Evolutionary conservation across 2,329 filamentous ascomycete genomes (phyloP).

Genomic region (Volutella citrinella): DNA sequence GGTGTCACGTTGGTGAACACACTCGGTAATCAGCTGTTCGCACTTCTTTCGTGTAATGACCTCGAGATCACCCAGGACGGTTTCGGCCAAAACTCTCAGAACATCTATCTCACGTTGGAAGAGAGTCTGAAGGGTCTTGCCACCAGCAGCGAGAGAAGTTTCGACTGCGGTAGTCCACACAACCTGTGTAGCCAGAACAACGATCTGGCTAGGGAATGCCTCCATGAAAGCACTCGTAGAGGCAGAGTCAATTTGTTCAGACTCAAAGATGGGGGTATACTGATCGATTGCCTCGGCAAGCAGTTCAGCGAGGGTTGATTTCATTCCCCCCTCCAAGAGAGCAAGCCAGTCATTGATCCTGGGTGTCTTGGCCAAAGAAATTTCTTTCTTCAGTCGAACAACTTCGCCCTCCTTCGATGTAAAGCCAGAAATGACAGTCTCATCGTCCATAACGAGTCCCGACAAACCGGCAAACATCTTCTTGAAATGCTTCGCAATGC

Average conservation of each 20-base stretch:
- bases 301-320: slow-evolving; percentile 85
- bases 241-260: slow-evolving; percentile 64
- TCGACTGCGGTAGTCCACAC: slow-evolving; percentile 92
- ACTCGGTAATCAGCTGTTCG: slow-evolving; percentile 97
- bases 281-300: slow-evolving; percentile 81
- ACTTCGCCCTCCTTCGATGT: slow-evolving; percentile 94
- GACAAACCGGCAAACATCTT: slow-evolving; percentile 99
- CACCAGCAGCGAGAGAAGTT: slow-evolving; percentile 68
- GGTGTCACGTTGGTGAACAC: slow-evolving; percentile 92
- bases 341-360: slow-evolving; percentile 99
- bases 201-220: slow-evolving; percentile 87
- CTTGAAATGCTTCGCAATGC: slow-evolving; percentile 97
- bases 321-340: slow-evolving; percentile 89
- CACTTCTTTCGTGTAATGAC: slow-evolving; percentile 91
- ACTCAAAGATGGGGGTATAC: slow-evolving; percentile 75
- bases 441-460: slow-evolving; percentile 86
- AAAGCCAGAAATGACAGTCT: slow-evolving; percentile 84
- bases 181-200: slow-evolving; percentile 89
- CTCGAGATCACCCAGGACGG: slow-evolving; percentile 86
- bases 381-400: slow-evolving; percentile 82
- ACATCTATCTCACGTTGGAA: slow-evolving; percentile 83
- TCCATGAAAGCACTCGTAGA: slow-evolving; percentile 78
- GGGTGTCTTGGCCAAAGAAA: slow-evolving; percentile 89
- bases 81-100: slow-evolving; percentile 79
- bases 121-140: slow-evolving; percentile 64